Base-by-base conservation (phyloP, 345 rosid genomes). In the Nephelium lappaceum region DNA sequence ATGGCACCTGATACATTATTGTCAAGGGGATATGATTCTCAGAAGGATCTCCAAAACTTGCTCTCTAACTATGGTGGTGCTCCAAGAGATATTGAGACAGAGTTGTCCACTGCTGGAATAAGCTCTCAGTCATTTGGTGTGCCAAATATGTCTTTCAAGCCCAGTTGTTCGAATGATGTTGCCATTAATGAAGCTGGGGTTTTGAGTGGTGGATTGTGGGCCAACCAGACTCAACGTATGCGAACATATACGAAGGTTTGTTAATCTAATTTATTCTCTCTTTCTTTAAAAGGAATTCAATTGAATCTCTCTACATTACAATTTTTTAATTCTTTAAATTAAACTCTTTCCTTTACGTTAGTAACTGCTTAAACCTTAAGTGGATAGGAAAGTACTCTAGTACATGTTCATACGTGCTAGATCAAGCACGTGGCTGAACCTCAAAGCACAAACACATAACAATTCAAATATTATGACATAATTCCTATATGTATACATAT, bases 231-330 rank as follows among this genome's bases (percentile, higher is more conserved):
- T 78, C 99, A 91, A 65, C 90, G 97, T 0, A 93, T 93, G 97
- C 90, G 98, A 72, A 93, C 99, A 63, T 96, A 87, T 85, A 96
- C 98, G 14, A 96, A 96, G 99, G 99, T 96, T 67, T 67, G 86
- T 80, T 14, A 14, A 21, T 69, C 69, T 47, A 75, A 62, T 61
- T 49, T 49, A 27, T 63, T 65, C 43, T 31, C 47, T 51, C 11
- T 31, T 31, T 31, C 36, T 31, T 31, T 31, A 31, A 31, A 7
- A 45, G 49, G 49, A 11, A 8, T 65, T 66, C 42, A 75, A 60
- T 58, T 58, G 36, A 51, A 57, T 60, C 51, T 41, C 47, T 21
- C 61, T 78, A 0, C 19, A 8, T 21, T 67, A 43, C 47, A 47
- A 23, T 2, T 31, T 31, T 4, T 42, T 60, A 14, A 18, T 69